Percentiles rank a stretch among this genome's conserved stretches.
phyloP scores from a whole-genome alignment of 495 filamentous ascomycete species.

The Tuber aestivum region DNA sequence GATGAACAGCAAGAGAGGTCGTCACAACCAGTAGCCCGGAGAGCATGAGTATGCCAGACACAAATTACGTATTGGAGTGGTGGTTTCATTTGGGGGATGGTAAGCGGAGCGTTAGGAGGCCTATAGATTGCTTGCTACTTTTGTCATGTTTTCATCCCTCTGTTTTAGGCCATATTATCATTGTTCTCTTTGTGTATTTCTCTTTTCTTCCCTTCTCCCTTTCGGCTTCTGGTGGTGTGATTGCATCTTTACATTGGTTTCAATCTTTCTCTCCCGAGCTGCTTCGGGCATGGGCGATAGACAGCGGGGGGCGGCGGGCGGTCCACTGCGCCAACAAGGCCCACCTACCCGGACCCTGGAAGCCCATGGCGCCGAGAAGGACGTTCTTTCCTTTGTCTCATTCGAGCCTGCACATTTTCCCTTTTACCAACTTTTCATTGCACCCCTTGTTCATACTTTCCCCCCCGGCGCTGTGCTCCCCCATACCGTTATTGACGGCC shows the following conservation, averaged over 20 bases:
- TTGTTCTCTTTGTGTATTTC: conserved; percentile 16
- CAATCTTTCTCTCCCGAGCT: neutral
- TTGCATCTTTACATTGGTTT: conserved; percentile 1
- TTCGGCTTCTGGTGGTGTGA: conserved; percentile 15
- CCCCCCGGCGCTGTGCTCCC: neutral
- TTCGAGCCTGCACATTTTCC: neutral
- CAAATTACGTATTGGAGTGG: conserved; percentile 10
- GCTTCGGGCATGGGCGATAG: neutral
- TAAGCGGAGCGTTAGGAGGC: conserved; percentile 3
- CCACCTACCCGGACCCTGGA: neutral
- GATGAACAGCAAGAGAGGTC: conserved; percentile 33
- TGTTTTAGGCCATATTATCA: conserved; percentile 16
- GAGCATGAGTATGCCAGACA: conserved; percentile 14
- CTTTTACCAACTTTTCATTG: neutral
- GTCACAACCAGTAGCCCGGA: conserved; percentile 23
- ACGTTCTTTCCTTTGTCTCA: neutral
- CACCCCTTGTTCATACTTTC: conserved; percentile 1
- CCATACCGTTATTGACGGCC: neutral
- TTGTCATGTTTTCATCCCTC: neutral
- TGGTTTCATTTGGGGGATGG: conserved; percentile 7
- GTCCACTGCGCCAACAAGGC: neutral
- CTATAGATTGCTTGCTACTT: conserved; percentile 14
- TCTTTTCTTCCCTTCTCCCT: conserved; percentile 13
- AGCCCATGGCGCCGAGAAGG: neutral
- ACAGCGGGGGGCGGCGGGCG: neutral